Percentiles rank a stretch among this genome's conserved stretches.
phyloP scores from a whole-genome alignment of 192 early-diverging fungal species.

The Cladochytrium replicatum region DNA sequence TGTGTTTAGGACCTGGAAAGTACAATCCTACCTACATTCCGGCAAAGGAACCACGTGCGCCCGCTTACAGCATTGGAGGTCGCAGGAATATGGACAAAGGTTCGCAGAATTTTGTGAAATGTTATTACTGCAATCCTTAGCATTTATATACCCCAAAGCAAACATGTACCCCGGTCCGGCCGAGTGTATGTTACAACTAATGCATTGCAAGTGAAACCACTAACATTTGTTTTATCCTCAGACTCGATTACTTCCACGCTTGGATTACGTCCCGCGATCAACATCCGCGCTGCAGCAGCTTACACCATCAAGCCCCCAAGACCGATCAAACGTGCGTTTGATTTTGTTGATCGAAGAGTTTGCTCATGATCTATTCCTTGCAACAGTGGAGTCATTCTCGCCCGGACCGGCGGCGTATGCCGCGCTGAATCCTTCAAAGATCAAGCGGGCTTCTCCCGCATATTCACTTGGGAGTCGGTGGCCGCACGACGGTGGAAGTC shows the following conservation, averaged over 20 bases:
- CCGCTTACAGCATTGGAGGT: conserved; percentile 47
- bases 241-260: conserved; percentile 37
- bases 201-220: not conserved
- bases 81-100: conserved; percentile 34
- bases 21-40: conserved; percentile 45
- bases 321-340: conserved; percentile 30
- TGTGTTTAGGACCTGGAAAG: conserved; percentile 42
- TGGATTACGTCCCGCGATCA: conserved; percentile 41
- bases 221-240: conserved; percentile 10
- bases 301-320: conserved; percentile 46
- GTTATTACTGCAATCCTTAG: not conserved
- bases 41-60: conserved; percentile 38
- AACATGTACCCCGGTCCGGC: conserved; percentile 44
- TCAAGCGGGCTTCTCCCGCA: conserved; percentile 39
- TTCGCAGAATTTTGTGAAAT: not conserved
- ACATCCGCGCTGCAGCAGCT: conserved; percentile 35
- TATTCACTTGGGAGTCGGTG: conserved; percentile 43
- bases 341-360: not conserved
- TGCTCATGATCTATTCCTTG: not conserved
- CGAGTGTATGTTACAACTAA: conserved; percentile 20
- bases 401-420: conserved; percentile 47
- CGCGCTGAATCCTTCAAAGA: conserved; percentile 35
- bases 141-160: not conserved
- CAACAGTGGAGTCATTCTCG: conserved; percentile 38
- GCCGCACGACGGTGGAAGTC: conserved; percentile 23